Evolutionary conservation across 2,329 filamentous ascomycete species (phyloP).

Genomic region (Biscogniauxia mediterranea): DNA sequence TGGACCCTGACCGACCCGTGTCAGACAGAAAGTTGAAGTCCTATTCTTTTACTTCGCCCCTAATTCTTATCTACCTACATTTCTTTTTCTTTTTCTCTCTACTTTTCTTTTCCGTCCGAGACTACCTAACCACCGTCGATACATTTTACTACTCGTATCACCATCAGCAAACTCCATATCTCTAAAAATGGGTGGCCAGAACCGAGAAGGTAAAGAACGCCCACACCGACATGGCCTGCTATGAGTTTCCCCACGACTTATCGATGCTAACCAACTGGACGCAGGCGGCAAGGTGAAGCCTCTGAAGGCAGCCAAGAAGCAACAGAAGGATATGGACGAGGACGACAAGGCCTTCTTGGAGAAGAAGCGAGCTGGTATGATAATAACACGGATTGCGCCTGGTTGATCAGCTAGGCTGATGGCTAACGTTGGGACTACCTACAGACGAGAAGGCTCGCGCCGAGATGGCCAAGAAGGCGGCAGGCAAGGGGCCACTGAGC

Average conservation of each 20-base stretch:
- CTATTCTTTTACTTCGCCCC: no score
- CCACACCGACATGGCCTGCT: neutral
- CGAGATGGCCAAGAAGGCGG: constrained; percentile 76
- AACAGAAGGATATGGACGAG: constrained; percentile 77
- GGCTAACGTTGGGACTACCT: constrained; percentile 2
- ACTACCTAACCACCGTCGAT: no score
- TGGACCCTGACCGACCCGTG: no score
- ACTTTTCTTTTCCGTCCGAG: no score
- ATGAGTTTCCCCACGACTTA: neutral
- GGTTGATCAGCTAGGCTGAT: neutral
- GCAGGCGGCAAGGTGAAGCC: constrained; percentile 80
- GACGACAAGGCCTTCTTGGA: constrained; percentile 80
- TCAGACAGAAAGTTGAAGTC: no score
- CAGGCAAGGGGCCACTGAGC: constrained; percentile 86
- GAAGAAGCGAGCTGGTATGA: constrained; percentile 80
- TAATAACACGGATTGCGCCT: neutral
- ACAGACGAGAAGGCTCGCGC: constrained; percentile 82
- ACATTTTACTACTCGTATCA: no score
- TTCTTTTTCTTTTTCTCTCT: no score
- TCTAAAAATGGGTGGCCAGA: constrained; percentile 61
- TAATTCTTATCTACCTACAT: no score
- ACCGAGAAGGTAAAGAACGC: constrained; percentile 56
- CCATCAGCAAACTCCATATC: neutral
- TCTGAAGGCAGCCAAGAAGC: constrained; percentile 87
- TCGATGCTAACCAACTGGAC: constrained; percentile 8